Base-by-base conservation (phyloP, 768 basidiomycete genomes). In the Trametopsis cervina region DNA sequence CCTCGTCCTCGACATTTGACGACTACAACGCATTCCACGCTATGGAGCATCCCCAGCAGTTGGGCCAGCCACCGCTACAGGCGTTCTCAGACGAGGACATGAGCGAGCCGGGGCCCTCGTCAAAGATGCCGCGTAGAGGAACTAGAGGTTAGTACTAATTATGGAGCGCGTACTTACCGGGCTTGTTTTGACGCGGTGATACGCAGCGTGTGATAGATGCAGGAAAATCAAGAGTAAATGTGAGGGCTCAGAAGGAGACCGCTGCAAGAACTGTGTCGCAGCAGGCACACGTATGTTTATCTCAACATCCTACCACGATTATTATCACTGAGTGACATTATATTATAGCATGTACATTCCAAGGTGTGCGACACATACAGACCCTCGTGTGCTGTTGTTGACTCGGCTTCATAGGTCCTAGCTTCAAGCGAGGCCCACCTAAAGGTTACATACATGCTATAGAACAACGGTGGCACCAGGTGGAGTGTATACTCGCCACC, bases 391-490 rank as follows among this genome's bases (percentile, higher is more conserved):
- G 39, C 29, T 15, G 22, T 23, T 20, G 25, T 23, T 26, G 15
- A 2, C 33, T 50, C 12, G 11, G 41, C 7, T 20, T 36, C 39
- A 12, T 46, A 88, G 86, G 83, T 39, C 85, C 85, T 0, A 86
- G 83, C 59, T 84, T 83, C 63, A 86, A 85, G 60, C 82, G 89
- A 7, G 90, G 89, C 9, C 86, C 86, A 9, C 87, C 88, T 4
- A 89, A 89, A 60, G 91, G 91, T 17, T 94, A 94, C 62, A 92
- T 94, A 42, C 87, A 92, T 62, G 90, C 90, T 33, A 91, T 94
- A 44, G 91, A 94, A 67, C 85, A 88, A 50, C 68, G 90, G 57
- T 86, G 91, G 81, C 91, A 94, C 57, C 87, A 92, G 61, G 86
- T 93, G 57, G 92, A 94, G 65, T 86, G 89, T 11, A 68, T 94